These are phyloP conservation scores for Sphagnum tenellum DNA, from an alignment of 225 moss, liverwort and hornwort genomes.

Conservation along the genomic window DNA sequence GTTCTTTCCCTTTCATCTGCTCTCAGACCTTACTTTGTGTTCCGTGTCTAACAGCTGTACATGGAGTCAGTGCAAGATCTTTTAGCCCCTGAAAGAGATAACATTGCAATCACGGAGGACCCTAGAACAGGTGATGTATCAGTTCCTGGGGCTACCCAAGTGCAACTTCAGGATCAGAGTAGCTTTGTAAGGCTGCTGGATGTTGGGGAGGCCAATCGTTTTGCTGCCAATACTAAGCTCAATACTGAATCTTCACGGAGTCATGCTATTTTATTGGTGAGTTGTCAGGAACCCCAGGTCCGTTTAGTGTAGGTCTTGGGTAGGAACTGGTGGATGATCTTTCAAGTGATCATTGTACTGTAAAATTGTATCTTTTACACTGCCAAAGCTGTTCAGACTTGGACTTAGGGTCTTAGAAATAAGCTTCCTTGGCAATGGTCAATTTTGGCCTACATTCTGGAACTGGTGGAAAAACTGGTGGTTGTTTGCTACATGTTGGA, in stretches of 20 bases:
- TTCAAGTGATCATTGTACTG: no score
- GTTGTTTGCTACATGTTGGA: no score
- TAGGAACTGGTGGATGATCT: no score
- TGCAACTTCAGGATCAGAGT: constrained; percentile 77
- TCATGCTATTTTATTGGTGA: constrained; percentile 90
- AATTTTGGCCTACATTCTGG: no score
- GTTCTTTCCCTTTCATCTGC: no score
- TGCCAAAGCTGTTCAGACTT: background rate
- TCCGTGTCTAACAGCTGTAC: constrained; percentile 52
- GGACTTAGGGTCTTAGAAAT: background rate
- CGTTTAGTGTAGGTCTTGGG: background rate
- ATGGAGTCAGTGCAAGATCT: constrained; percentile 99
- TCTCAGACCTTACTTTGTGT: no score
- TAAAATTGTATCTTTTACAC: background rate
- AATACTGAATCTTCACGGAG: constrained; percentile 98
- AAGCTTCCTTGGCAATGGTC: no score
- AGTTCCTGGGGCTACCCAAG: constrained; percentile 87
- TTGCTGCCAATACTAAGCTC: constrained; percentile 97
- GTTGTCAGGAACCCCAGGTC: constrained; percentile 1
- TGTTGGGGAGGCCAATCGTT: constrained; percentile 92
- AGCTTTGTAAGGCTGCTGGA: constrained; percentile 77
- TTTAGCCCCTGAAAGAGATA: constrained; percentile 91
- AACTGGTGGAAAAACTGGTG: no score
- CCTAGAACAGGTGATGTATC: constrained; percentile 97
- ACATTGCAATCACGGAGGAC: constrained; percentile 90